Percentiles rank a stretch among this genome's conserved stretches.
These are phyloP conservation scores for Saturnispora hagleri DNA, from an alignment of 805 yeast species.

Conservation along the genomic window DNA sequence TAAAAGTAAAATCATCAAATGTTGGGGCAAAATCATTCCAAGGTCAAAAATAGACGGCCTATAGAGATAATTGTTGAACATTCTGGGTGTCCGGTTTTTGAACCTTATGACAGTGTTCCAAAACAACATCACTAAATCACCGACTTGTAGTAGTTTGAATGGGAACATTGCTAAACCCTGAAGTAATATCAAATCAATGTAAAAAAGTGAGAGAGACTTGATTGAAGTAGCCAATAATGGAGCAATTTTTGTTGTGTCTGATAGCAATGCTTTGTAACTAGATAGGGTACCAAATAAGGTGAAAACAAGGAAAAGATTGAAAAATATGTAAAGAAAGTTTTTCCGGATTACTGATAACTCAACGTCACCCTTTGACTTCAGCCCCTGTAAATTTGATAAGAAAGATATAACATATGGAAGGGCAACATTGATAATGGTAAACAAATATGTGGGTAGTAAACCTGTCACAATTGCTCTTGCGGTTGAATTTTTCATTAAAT, in stretches of 20 bases:
- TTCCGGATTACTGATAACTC: conserved; percentile 49
- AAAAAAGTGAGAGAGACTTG: conserved; percentile 43
- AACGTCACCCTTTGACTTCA: conserved; percentile 47
- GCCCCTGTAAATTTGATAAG: conserved; percentile 43
- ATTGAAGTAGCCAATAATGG: conserved; percentile 45
- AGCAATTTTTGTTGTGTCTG: conserved; percentile 52
- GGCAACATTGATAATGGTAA: conserved; percentile 42
- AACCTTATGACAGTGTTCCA: conserved; percentile 30
- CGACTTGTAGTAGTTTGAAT: conserved; percentile 44
- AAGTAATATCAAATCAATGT: conserved; percentile 52
- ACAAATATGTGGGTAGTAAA: conserved; percentile 51
- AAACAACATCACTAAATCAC: conserved; percentile 41
- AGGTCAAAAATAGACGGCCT: conserved; percentile 53
- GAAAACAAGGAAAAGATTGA: conserved; percentile 52
- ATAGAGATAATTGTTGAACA: conserved; percentile 41
- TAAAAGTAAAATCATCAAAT: conserved; percentile 47
- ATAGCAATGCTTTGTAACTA: conserved; percentile 47
- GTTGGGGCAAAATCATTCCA: conserved; percentile 55
- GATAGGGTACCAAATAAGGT: conserved; percentile 54
- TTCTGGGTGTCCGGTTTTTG: conserved; percentile 40
- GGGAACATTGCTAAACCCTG: conserved; percentile 66
- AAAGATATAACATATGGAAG: conserved; percentile 48
- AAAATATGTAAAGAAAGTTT: conserved; percentile 51
- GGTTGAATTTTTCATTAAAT: conserved; percentile 41
- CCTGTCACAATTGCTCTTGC: conserved; percentile 50